Evolutionary conservation across 768 basidiomycete species (phyloP), one percentile per base, ranked within the genome.

Genomic region (Hygrocybe coccinea): DNA sequence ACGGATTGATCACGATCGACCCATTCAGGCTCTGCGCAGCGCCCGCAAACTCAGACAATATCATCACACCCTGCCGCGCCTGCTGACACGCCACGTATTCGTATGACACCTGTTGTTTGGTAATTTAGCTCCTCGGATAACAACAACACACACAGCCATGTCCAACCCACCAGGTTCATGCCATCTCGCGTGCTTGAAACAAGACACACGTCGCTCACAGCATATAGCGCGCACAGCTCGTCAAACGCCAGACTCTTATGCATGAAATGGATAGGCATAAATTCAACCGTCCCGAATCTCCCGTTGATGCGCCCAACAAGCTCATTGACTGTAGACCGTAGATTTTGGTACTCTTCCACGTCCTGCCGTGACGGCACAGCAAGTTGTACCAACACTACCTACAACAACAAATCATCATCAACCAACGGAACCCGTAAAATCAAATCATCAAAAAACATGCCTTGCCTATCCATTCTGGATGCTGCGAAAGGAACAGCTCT

Each of bases 191-290:
- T 99, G 69, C 86, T 89, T 19, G 91, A 91, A 57, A 99, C 92
- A 52, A 99, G 76, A 68, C 95, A 98, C 35, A 95, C 95, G 65
- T 98, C 97, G 66, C 90, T 91, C 64, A 97, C 81, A 19, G 95
- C 93, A 67, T 98, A 99, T 53, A 99, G 80, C n/a, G 97, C 97
- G 56, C 93, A 95, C 7, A 99, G 81, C 67, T 99, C 97, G 67
- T 97, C 91, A 66, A 97, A 95, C 0, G 85, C 74, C 52, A 98
- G 76, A 60, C 85, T 88, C 72, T 95, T 95, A 80, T 98, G 95
- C 91, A 98, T 92, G 71, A 97, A 98, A 71, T 98, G 97, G 57
- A 99, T 98, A 5, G 97, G 97, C 92, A 97, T 97, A 69, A 95
- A 98, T 63, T 99, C 97, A 66, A 98, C 94, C 1, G 97, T 98